These are phyloP conservation scores for Venturiaceae sp. DNA, from an alignment of 2,329 filamentous ascomycete genomes.

Conservation along the genomic window DNA sequence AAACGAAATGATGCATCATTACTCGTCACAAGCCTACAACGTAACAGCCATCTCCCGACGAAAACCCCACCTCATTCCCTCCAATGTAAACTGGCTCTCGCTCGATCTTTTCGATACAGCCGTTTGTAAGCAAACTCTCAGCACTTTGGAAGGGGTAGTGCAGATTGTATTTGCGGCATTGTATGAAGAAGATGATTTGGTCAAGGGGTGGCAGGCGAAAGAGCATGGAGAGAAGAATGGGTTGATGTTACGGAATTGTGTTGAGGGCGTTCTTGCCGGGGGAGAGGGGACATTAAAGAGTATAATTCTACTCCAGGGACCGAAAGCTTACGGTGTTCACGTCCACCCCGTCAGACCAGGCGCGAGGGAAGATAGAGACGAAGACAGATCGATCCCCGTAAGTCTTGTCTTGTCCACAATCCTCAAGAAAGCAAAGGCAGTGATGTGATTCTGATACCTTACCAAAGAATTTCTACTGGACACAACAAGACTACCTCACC, in stretches of 20 bases:
- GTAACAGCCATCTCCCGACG: slow-evolving; percentile 1
- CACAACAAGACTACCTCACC: slow-evolving; percentile 1
- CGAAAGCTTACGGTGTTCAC: slow-evolving; percentile 5
- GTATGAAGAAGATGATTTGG: background rate
- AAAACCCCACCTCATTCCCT: background rate
- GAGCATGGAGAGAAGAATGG: background rate
- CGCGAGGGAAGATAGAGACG: background rate
- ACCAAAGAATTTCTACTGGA: slow-evolving; percentile 6
- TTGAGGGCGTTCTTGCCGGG: background rate
- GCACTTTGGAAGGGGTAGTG: background rate
- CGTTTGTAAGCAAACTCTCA: background rate
- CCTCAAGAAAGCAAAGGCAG: too few species aligned
- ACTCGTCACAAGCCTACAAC: background rate
- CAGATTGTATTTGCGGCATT: slow-evolving; percentile 3
- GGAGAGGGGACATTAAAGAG: background rate
- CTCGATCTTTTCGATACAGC: background rate
- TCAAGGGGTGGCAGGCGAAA: background rate
- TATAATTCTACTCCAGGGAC: slow-evolving; percentile 2
- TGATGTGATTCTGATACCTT: too few species aligned
- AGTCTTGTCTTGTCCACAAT: too few species aligned
- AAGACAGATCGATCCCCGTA: background rate
- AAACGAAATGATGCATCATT: slow-evolving; percentile 47
- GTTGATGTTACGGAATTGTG: background rate
- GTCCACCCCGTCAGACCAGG: background rate
- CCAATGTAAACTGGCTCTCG: background rate